Evolutionary conservation across 1,284 basidiomycete species (phyloP), one percentile per base, ranked within the genome.

Genomic region (Malassezia japonica): DNA sequence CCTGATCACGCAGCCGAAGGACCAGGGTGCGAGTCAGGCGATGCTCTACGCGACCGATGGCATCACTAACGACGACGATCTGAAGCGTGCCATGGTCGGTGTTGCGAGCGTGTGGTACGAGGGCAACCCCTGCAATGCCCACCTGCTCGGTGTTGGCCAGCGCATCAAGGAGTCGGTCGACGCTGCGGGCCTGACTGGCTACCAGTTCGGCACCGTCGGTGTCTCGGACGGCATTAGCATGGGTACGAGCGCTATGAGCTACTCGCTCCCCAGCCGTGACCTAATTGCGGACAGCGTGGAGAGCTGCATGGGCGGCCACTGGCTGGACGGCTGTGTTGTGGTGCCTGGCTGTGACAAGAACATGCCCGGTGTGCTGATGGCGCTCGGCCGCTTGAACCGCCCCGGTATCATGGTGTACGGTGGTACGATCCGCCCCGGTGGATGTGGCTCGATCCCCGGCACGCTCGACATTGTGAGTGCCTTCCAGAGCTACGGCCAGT

Each of bases 301-400:
- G 45, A 60, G 57, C 31, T 68, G 64, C 13, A 60, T 62, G 40
- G 67, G 67, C 43, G 70, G 67, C 13, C 70, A 73, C 50, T 73
- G 69, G 69, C 64, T 72, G 38, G 70, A 73, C 33, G 70, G 69
- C 13, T 50, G 46, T 29, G 69, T 73, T 33, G 61, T 62, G 7
- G 64, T 73, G 24, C 70, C 70, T 8, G 69, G 69, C 27, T 73
- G 70, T 46, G 70, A 73, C 59, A 73, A 73, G 57, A 72, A 72
- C 56, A 72, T 72, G 70, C 70, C 70, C 23, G 70, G 70, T 58
- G 68, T 71, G 5, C 56, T 72, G 9, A 72, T 72, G 61, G 70
- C 67, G 2, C 64, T 71, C 13, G 68, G 67, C 29, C 57, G 70
- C 15, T 62, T 71, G 34, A 72, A 72, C 56, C 57, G 70, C 10